A percentile compares a stretch with the other conserved stretches of the same genome.
Conservation (phyloP, 495 filamentous ascomycete genomes). For the Hypoxylon rickii region DNA sequence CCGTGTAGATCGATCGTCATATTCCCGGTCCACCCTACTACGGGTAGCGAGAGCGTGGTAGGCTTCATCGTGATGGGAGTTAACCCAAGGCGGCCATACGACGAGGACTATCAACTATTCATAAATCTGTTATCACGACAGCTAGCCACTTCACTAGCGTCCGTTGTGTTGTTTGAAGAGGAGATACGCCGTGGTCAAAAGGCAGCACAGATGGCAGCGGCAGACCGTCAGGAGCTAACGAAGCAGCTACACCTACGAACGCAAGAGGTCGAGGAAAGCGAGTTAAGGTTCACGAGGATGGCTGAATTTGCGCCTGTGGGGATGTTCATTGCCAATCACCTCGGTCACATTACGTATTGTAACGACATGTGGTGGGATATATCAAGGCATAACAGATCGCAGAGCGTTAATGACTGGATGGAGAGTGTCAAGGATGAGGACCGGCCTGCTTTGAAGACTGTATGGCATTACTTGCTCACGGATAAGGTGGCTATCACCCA, state of each 20-base stretch:
- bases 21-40: slow-evolving; percentile 72
- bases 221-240: slow-evolving; percentile 68
- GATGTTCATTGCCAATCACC: slow-evolving; percentile 69
- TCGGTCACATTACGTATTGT: slow-evolving; percentile 67
- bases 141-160: slow-evolving; percentile 70
- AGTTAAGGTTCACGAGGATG: slow-evolving; percentile 75
- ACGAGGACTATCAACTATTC: slow-evolving; percentile 72
- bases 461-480: slow-evolving; percentile 63
- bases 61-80: slow-evolving; percentile 72
- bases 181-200: slow-evolving; percentile 70
- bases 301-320: slow-evolving; percentile 74
- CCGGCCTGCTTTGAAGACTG: slow-evolving; percentile 50
- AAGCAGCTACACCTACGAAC: slow-evolving; percentile 68
- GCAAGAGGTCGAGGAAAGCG: slow-evolving; percentile 69
- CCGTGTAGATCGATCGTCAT: slow-evolving; percentile 66
- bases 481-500: slow-evolving; percentile 60
- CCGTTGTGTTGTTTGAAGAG: slow-evolving; percentile 73
- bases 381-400: slow-evolving; percentile 57
- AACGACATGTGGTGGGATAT: slow-evolving; percentile 78
- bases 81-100: slow-evolving; percentile 70
- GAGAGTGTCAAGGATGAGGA: slow-evolving; percentile 67
- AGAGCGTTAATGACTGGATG: slow-evolving; percentile 65
- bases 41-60: slow-evolving; percentile 61
- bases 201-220: slow-evolving; percentile 66
- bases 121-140: slow-evolving; percentile 71